Percentiles rank a stretch among this genome's conserved stretches.
Evolutionary conservation across 1,284 basidiomycete species (phyloP).

Genomic region (Ceratobasidium sp.): DNA sequence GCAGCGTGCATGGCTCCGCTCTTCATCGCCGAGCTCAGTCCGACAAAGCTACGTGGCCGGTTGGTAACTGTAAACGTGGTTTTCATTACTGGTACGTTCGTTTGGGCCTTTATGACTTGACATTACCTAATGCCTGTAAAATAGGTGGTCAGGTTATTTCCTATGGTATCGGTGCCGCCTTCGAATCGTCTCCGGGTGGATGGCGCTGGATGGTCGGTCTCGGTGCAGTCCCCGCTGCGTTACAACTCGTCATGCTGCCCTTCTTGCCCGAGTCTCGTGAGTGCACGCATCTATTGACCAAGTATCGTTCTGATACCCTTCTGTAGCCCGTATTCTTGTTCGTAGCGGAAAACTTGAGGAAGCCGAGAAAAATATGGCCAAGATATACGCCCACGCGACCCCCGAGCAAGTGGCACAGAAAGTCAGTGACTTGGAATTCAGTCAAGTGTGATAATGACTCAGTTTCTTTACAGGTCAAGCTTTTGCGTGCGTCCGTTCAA

Average conservation of each 20-base stretch:
- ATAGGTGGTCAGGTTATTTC: conserved; percentile 73
- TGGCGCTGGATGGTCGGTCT: conserved; percentile 87
- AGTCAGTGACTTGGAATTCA: conserved; percentile 49
- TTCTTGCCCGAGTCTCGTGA: conserved; percentile 77
- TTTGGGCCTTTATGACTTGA: neutral
- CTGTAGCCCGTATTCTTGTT: conserved; percentile 71
- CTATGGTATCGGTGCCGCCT: conserved; percentile 76
- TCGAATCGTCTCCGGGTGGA: conserved; percentile 65
- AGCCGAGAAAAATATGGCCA: conserved; percentile 62
- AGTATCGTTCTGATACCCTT: too few species aligned
- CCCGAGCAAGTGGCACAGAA: conserved; percentile 70
- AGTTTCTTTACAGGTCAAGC: conserved; percentile 56
- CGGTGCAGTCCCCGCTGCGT: conserved; percentile 67
- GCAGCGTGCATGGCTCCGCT: conserved; percentile 81
- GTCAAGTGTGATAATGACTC: neutral
- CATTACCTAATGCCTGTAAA: conserved; percentile 54
- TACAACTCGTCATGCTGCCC: conserved; percentile 66
- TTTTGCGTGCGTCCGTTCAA: conserved; percentile 63
- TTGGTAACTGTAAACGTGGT: conserved; percentile 65
- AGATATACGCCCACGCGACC: conserved; percentile 70
- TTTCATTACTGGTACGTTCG: conserved; percentile 48
- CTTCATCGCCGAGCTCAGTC: conserved; percentile 83
- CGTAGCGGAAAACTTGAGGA: conserved; percentile 58
- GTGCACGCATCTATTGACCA: conserved; percentile 36
- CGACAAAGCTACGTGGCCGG: conserved; percentile 72